A percentile compares a stretch with the other conserved stretches of the same genome.
Evolutionary conservation across 2,329 filamentous ascomycete species (phyloP).

Genomic region (Fusarium lateritium): DNA sequence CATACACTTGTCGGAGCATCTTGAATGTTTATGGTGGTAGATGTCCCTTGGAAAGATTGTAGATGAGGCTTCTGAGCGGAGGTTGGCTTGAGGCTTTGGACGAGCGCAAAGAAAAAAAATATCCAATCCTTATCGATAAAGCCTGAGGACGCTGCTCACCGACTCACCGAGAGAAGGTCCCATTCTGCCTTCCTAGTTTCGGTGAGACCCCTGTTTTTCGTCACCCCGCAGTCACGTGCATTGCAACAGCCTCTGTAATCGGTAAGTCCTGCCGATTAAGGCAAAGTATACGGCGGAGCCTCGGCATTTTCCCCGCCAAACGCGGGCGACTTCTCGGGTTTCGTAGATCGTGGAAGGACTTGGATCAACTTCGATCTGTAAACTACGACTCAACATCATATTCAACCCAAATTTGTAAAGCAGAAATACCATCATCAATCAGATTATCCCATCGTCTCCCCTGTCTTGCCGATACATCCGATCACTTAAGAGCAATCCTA

Average conservation of each 20-base stretch:
- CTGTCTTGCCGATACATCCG: slow-evolving; percentile 16
- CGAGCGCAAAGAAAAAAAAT: slow-evolving; percentile 52
- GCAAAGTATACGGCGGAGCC: slow-evolving; percentile 43
- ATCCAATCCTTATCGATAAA: slow-evolving; percentile 54
- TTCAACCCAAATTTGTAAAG: slow-evolving; percentile 4
- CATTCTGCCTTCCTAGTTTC: slow-evolving; percentile 7
- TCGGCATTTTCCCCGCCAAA: slow-evolving; percentile 51
- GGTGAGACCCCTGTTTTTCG: slow-evolving; percentile 19
- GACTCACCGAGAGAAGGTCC: slow-evolving; percentile 23
- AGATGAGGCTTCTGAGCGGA: slow-evolving; percentile 29
- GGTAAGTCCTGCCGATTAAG: slow-evolving; percentile 30
- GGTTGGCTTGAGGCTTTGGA: slow-evolving; percentile 28
- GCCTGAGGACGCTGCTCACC: slow-evolving; percentile 12
- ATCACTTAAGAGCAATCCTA: slow-evolving; percentile 11
- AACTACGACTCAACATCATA: slow-evolving; percentile 18
- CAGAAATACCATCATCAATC: slow-evolving; percentile 6
- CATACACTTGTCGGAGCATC: slow-evolving; percentile 67
- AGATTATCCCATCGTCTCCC: neutral
- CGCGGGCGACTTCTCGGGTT: slow-evolving; percentile 27
- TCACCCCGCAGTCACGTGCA: slow-evolving; percentile 56
- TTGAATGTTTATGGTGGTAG: slow-evolving; percentile 40
- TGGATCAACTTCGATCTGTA: slow-evolving; percentile 36
- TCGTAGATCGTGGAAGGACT: slow-evolving; percentile 27
- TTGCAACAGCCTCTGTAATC: slow-evolving; percentile 14
- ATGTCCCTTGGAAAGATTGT: slow-evolving; percentile 25